A percentile compares a stretch with the other conserved stretches of the same genome.
These are phyloP conservation scores for Trichoderma gracile DNA, from an alignment of 2,329 filamentous ascomycete genomes.

Conservation along the genomic window DNA sequence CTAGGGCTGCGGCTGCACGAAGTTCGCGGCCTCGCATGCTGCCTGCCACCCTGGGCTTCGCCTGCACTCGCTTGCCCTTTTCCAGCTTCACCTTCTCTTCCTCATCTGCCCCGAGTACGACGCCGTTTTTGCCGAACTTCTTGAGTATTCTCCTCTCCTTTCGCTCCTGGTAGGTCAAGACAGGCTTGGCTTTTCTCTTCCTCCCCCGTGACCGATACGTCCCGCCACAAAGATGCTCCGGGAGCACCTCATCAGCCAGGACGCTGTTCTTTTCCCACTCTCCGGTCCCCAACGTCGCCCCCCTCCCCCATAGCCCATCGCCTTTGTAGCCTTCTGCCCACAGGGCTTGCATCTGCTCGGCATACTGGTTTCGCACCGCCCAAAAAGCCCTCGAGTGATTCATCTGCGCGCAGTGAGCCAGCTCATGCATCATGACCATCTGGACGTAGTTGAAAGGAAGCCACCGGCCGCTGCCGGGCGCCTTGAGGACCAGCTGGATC, in stretches of 20 bases:
- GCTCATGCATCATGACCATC: conserved; percentile 94
- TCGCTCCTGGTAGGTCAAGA: conserved; percentile 67
- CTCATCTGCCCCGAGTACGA: conserved; percentile 69
- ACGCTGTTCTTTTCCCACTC: conserved; percentile 58
- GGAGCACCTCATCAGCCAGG: conserved; percentile 56
- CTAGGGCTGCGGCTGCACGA: conserved; percentile 73
- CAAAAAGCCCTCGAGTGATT: conserved; percentile 83
- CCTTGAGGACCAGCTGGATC: conserved; percentile 78
- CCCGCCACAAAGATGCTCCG: conserved; percentile 77
- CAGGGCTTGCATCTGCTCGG: conserved; percentile 67
- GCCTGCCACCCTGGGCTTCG: conserved; percentile 71
- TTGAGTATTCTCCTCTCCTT: conserved; percentile 71
- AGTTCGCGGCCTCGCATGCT: conserved; percentile 75
- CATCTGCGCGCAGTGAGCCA: conserved; percentile 90
- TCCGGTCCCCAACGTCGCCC: conserved; percentile 62
- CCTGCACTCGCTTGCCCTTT: conserved; percentile 60
- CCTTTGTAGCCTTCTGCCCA: conserved; percentile 73
- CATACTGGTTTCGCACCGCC: conserved; percentile 73
- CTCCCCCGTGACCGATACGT: conserved; percentile 66
- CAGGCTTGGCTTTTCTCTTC: conserved; percentile 55
- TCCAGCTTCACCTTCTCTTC: conserved; percentile 66
- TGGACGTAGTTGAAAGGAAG: conserved; percentile 81
- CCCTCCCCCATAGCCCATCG: conserved; percentile 81
- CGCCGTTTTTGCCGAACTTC: conserved; percentile 74
- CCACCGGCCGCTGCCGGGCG: conserved; percentile 66